Evolutionary conservation across 2,329 filamentous ascomycete genomes (phyloP), one percentile per base, ranked within the genome.

Genomic region (Penicillium janthinellum): DNA sequence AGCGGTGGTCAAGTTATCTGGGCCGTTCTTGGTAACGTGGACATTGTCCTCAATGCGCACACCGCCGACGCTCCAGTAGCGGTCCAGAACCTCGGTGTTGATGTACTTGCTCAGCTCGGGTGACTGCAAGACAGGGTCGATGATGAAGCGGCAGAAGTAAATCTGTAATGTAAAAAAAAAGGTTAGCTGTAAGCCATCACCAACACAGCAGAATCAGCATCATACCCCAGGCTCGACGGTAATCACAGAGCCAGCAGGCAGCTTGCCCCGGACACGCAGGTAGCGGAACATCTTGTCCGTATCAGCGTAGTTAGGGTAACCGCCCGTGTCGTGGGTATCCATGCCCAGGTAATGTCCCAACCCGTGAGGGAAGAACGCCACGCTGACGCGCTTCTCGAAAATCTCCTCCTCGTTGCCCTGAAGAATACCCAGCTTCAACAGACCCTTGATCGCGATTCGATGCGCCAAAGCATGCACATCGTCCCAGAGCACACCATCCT

Each of bases 31-130:
- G 1, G 90, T 95, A 50, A 98, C 87, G 22, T 95, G 81, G 41
- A 98, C 84, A 73, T 94, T 91, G 71, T 98, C 92, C 78, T 99
- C 95, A 62, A 98, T 96, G 49, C 95, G 85, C 28, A 96, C 92
- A 37, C 95, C 95, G 15, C 94, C 95, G 0, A 98, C 92, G 55
- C 89, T 85, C 88, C 92, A 93, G 77, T 95, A 97, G 67, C 84
- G 85, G 12, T 91, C 83, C 41, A 97, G 76, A 1, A 93, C 89
- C 20, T 82, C 78, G 42, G 81, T 79, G 71, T 96, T 87, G 69
- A 97, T 96, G 71, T 87, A 96, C 70, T 89, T 87, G 56, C 85
- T 83, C 70, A 93, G 87, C 50, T 86, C 84, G 0, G 89, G 86
- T 64, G 92, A 87, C 50, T 87, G 82, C 12, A 96, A 81, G 72